phyloP scores from a whole-genome alignment of 2,329 filamentous ascomycete genomes.

The Monosporascus sp. region DNA sequence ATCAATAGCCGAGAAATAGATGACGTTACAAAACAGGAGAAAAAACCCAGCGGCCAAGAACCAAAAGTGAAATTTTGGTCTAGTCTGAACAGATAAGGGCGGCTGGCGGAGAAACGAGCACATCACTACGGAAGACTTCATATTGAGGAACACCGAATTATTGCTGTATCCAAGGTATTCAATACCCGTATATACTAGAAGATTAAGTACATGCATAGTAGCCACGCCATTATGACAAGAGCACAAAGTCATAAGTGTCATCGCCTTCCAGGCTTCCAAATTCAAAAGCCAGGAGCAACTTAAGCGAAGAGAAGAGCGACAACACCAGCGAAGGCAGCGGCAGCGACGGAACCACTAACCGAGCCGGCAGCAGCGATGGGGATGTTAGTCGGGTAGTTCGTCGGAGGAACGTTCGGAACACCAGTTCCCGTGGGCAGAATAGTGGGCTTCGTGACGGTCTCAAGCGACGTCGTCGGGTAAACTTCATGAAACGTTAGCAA shows the following conservation, averaged over 20 bases:
- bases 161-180: constrained; percentile 14
- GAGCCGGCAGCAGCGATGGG: constrained; percentile 44
- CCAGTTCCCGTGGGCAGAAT: constrained; percentile 13
- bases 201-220: constrained; percentile 35
- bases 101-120: too few relatives aligned
- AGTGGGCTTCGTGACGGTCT: constrained; percentile 14
- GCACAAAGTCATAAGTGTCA: constrained; percentile 32
- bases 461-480: constrained; percentile 11
- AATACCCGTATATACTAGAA: constrained; percentile 31
- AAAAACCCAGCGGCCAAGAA: accelerated
- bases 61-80: too few relatives aligned
- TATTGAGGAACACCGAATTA: constrained; percentile 2
- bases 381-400: constrained; percentile 30
- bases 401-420: constrained; percentile 27
- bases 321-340: constrained; percentile 51
- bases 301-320: constrained; percentile 52
- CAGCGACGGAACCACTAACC: constrained; percentile 47
- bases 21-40: too few relatives aligned
- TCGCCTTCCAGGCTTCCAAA: constrained; percentile 30
- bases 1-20: too few relatives aligned
- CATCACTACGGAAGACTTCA: too few relatives aligned
- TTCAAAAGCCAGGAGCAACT: constrained; percentile 17
- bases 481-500: background rate
- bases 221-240: constrained; percentile 25
- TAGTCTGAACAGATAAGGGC: too few relatives aligned